Evolutionary conservation across 192 early-diverging fungal species (phyloP), one percentile per base, ranked within the genome.

Genomic region (Coemansia biformis): DNA sequence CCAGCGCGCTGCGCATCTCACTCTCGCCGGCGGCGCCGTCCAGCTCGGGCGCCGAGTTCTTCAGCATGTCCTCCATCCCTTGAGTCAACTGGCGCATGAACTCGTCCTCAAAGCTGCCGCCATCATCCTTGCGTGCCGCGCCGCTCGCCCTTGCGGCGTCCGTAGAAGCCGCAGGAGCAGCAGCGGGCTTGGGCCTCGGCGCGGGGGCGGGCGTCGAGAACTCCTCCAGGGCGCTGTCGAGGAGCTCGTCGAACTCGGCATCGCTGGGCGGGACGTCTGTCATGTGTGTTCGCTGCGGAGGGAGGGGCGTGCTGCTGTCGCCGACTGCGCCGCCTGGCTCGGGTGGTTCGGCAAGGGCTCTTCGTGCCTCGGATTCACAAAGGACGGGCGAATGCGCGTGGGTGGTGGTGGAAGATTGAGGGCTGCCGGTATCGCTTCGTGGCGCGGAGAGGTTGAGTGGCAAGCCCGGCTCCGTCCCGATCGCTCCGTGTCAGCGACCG

Each of bases 211-310:
- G 61, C 58, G 21, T 74, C 42, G 51, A 90, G 51, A 90, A 89
- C 53, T 87, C 85, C 51, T 90, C 86, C 35, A 90, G 65, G 34
- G 86, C 86, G 58, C 84, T 86, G 63, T 87, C 85, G 21, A 87
- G 60, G 13, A 86, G 63, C 51, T 78, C 83, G 43, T 87, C 85
- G 6, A 86, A 59, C 51, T 85, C 84, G 30, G 77, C 82, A 21
- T 84, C 81, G 38, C 59, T 78, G 26, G 76, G 66, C 35, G 51
- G 50, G n/a, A 39, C 38, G 41, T 54, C 52, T 18, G 56, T n/a
- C 66, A 67, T 78, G 56, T 47, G 9, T 14, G 46, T 30, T 35
- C 5, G 13, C 7, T 29, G 9, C 6, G 21, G 24, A 26, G 24
- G 24, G 24, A 2, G 24, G 24, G 6, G n/a, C n/a, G n/a, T n/a